Percentiles rank a stretch among this genome's conserved stretches.
These are phyloP conservation scores for Kalmusia sp. DNA, from an alignment of 2,329 filamentous ascomycete genomes.

Conservation along the genomic window DNA sequence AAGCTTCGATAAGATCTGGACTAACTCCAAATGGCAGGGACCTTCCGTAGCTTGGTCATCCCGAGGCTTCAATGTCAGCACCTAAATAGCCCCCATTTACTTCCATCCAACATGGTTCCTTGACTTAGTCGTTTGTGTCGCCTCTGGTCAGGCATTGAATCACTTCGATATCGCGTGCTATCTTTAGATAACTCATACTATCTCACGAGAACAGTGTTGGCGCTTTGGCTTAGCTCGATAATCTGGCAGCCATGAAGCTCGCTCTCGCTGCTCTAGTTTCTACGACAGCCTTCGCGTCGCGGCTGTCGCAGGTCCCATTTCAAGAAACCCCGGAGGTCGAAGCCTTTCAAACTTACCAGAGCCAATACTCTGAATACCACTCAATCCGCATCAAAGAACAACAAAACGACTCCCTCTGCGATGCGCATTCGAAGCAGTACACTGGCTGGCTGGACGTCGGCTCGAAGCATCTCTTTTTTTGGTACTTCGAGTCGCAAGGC, in stretches of 20 bases:
- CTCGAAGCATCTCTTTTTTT: constrained; percentile 55
- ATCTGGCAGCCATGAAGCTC: constrained; percentile 26
- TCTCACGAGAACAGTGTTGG: too few relatives aligned
- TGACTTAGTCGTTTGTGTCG: too few relatives aligned
- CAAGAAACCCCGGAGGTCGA: constrained; percentile 35
- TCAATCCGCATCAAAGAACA: constrained; percentile 44
- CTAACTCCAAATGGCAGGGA: constrained; percentile 1
- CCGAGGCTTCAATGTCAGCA: not conserved
- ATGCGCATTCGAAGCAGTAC: constrained; percentile 44
- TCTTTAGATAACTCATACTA: too few relatives aligned
- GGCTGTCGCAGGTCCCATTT: constrained; percentile 37
- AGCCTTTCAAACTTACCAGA: constrained; percentile 40
- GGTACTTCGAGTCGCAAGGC: constrained; percentile 53
- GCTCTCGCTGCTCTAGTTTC: constrained; percentile 15
- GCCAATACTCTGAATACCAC: constrained; percentile 39
- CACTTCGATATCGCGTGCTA: too few relatives aligned
- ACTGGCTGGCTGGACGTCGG: constrained; percentile 48
- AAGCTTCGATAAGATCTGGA: not conserved
- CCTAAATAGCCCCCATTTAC: not conserved
- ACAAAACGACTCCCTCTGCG: constrained; percentile 40
- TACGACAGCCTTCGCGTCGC: constrained; percentile 11
- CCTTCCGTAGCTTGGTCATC: constrained; percentile 1
- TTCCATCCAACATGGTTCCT: too few relatives aligned
- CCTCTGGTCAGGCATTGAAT: too few relatives aligned
- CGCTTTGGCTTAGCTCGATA: too few relatives aligned